Evolutionary conservation across 2,329 filamentous ascomycete species (phyloP), one percentile per base, ranked within the genome.

Genomic region (Epichloe bromicola): DNA sequence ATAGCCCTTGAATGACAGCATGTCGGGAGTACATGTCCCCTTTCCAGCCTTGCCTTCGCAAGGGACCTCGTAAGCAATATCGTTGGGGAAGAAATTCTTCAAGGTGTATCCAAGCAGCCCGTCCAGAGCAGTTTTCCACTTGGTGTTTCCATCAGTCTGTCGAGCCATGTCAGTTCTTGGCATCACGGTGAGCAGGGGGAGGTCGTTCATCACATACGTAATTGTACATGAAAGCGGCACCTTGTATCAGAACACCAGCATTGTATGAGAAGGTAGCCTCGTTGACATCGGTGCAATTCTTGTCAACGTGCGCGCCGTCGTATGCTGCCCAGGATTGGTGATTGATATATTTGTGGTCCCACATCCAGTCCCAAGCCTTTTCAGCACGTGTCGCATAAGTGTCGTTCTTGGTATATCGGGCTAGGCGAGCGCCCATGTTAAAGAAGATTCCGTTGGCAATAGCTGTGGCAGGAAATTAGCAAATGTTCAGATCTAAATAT

Each of bases 1-100:
- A 52, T 83, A 82, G 39, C 83, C 83, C 66, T 87, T 87, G 75
- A 85, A 89, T 2, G 79, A 79, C 53, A 79, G 66, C 72, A 88
- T 85, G 59, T 91, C 87, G 46, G 77, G 73, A 52, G 82, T 82
- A 70, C 87, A 91, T 19, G 68, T 74, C 20, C 61, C 67, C 3
- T 73, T 67, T 30, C 63, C 58, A 34, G 59, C 58, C 56, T 87
- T 83, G 36, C 61, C 59, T 57, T 88, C 85, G 67, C 86, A 91
- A 12, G 80, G 71, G 3, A 78, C 67, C 64, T 91, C 86, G 51
- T 70, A 79, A 58, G 85, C 80, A 56, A 84, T 71, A 41, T 74
- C 74, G 14, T 78, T 65, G 41, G 71, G 70, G 67, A 79, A 80
- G 65, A 80, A 80, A 54, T 70, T 65, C n/a, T 67, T 60, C 17